Evolutionary conservation across 1,284 basidiomycete genomes (phyloP), one percentile per base, ranked within the genome.

Genomic region (Austroboletus rostrupii): DNA sequence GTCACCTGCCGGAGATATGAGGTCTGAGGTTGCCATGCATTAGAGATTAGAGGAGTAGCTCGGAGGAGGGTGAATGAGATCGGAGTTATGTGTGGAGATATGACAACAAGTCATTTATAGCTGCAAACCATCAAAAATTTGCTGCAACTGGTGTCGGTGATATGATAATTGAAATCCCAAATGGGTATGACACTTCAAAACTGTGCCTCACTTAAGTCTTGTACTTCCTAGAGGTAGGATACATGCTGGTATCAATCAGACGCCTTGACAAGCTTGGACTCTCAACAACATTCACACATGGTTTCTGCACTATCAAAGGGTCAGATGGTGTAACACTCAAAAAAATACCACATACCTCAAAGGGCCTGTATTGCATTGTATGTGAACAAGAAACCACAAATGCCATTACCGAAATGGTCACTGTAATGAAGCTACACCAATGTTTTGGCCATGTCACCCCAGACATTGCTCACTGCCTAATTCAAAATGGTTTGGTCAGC

Each of bases 51-150:
- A n/a, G n/a, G n/a, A n/a, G n/a, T n/a, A n/a, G n/a, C n/a, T n/a
- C n/a, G n/a, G n/a, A n/a, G n/a, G n/a, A n/a, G n/a, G n/a, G n/a
- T n/a, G n/a, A n/a, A n/a, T n/a, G n/a, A n/a, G n/a, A n/a, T n/a
- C n/a, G n/a, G n/a, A n/a, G n/a, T n/a, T n/a, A n/a, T n/a, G n/a
- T n/a, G n/a, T n/a, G n/a, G n/a, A n/a, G n/a, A n/a, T n/a, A n/a
- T n/a, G 29, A 13, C 64, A 0, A n/a, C n/a, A 57, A 62, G 3
- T 14, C 53, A 0, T 66, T 77, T 20, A 47, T 47, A 0, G 66
- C 70, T 46, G 69, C 72, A 10, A 72, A 76, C 48, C 58, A 65
- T 26, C 57, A 69, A 35, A 47, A 12, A 0, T 75, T 77, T 45
- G 48, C 47, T 10, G 66, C 68, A 0, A 55, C 58, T 1, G 67